A percentile compares a stretch with the other conserved stretches of the same genome.
phyloP scores from a whole-genome alignment of 2,329 filamentous ascomycete species.

The Aplosporella prunicola region DNA sequence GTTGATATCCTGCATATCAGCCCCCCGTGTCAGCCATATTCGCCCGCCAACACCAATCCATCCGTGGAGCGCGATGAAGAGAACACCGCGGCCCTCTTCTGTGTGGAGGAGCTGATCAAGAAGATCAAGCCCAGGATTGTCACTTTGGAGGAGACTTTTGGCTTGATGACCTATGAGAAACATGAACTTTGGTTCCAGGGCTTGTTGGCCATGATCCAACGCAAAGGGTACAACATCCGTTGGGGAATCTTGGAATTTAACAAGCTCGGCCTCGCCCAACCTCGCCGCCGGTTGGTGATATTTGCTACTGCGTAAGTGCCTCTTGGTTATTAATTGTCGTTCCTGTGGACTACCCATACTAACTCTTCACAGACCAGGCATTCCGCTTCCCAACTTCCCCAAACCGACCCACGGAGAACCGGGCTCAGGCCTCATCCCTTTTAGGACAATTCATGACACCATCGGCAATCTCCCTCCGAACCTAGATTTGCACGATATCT shows the following conservation, averaged over 20 bases:
- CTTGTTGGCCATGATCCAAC: constrained; percentile 40
- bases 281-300: not conserved
- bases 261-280: constrained; percentile 3
- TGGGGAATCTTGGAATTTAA: not conserved
- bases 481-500: not conserved
- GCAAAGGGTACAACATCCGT: not conserved
- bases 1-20: constrained; percentile 67
- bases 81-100: constrained; percentile 52
- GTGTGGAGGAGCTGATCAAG: constrained; percentile 44
- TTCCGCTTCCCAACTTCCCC: not conserved
- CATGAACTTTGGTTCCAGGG: constrained; percentile 31
- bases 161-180: constrained; percentile 41
- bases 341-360: no score
- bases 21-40: constrained; percentile 70
- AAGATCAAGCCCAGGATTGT: constrained; percentile 56
- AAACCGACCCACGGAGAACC: not conserved
- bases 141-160: constrained; percentile 72
- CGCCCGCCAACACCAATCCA: constrained; percentile 55
- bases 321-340: no score
- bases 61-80: constrained; percentile 45
- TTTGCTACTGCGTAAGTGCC: constrained; percentile 1
- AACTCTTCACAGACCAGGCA: not conserved
- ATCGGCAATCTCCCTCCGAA: not conserved
- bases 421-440: not conserved
- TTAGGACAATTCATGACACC: not conserved